phyloP scores from a whole-genome alignment of 257 asterid species.

The Petunia axillaris region DNA sequence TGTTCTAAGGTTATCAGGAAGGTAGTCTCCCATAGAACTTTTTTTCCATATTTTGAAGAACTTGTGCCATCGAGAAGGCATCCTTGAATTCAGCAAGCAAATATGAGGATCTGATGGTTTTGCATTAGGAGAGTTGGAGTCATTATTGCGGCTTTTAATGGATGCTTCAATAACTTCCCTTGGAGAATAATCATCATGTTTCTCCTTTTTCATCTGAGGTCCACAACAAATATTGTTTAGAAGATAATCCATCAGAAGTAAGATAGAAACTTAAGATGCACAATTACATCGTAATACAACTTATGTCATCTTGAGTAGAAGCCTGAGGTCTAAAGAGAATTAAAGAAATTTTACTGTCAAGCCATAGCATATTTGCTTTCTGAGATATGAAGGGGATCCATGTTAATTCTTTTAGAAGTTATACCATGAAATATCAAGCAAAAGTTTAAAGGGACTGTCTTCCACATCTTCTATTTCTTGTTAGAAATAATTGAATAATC shows the following conservation, averaged over 20 bases:
- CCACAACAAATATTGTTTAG: constrained; percentile 29
- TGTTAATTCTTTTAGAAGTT: too few relatives aligned
- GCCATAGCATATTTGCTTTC: too few relatives aligned
- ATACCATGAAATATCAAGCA: too few relatives aligned
- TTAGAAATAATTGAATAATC: too few relatives aligned
- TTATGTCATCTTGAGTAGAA: constrained; percentile 48
- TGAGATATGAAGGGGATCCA: too few relatives aligned
- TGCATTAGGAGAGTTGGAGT: constrained; percentile 19
- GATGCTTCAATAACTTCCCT: constrained; percentile 40
- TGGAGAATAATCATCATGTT: constrained; percentile 25
- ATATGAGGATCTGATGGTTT: not conserved
- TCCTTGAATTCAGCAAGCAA: constrained; percentile 3
- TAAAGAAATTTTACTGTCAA: too few relatives aligned
- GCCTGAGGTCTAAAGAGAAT: too few relatives aligned
- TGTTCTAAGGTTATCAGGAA: constrained; percentile 44
- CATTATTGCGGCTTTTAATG: constrained; percentile 23
- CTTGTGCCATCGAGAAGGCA: constrained; percentile 44
- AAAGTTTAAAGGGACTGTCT: too few relatives aligned
- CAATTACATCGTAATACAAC: too few relatives aligned
- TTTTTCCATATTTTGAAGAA: constrained; percentile 49
- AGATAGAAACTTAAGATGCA: too few relatives aligned
- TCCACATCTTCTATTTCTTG: too few relatives aligned
- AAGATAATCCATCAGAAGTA: not conserved
- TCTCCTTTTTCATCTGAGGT: constrained; percentile 40
- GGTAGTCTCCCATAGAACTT: constrained; percentile 37